Base-by-base conservation (phyloP, 768 basidiomycete species). In the Cystofilobasidium capitatum region DNA sequence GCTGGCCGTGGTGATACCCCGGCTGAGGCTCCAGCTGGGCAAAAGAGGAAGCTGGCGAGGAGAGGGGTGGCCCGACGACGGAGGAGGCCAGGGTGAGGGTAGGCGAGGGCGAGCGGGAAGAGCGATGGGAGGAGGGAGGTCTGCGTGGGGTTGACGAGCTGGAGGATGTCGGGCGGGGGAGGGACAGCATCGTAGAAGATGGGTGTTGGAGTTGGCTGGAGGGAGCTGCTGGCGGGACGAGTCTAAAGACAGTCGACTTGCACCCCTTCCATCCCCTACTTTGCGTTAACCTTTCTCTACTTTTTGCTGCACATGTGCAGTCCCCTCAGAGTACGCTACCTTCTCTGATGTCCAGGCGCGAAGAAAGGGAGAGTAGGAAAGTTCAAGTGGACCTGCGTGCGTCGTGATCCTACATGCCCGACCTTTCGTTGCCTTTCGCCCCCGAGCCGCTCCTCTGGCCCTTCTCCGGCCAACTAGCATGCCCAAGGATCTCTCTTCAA, bases 171-270 rank as follows among this genome's bases (percentile, higher is more conserved):
- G 49, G 10, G 13, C 29, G 29, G 3, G 51, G 51, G 7, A 29
- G 51, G 31, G 17, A n/a, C 29, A 33, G 51, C 51, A 55, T 51
- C 3, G 24, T 3, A 47, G 45, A n/a, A n/a, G n/a, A n/a, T n/a
- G n/a, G n/a, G n/a, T n/a, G n/a, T n/a, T n/a, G n/a, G n/a, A n/a
- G n/a, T 22, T 22, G 33, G 31, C 55, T 35, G 45, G 26, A 40
- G 63, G 20, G 47, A 58, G 37, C 29, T 37, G 49, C 58, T 51
- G 55, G 22, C n/a, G n/a, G n/a, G n/a, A n/a, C n/a, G n/a, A n/a
- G n/a, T n/a, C n/a, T n/a, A n/a, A n/a, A n/a, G n/a, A n/a, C n/a
- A n/a, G n/a, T n/a, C n/a, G n/a, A n/a, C n/a, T n/a, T n/a, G n/a
- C n/a, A n/a, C n/a, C n/a, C n/a, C n/a, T n/a, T n/a, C n/a, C n/a